Evolutionary conservation across 805 yeast species (phyloP).

Genomic region (Grigorovia humatica): DNA sequence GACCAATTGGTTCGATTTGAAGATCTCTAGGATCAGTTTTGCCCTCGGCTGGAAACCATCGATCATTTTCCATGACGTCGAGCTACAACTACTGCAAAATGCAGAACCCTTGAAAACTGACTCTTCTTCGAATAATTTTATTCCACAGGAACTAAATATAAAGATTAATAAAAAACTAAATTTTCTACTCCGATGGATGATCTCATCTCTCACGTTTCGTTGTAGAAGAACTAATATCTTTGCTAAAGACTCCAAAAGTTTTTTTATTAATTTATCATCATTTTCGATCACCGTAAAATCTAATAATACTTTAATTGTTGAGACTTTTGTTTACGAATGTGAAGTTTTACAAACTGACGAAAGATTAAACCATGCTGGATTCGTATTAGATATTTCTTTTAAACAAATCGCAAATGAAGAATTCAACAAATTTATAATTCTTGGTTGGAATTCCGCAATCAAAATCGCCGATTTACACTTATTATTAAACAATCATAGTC

Average conservation of each 20-base stretch:
- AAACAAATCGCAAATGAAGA: background rate
- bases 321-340: slow-evolving; percentile 15
- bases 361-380: slow-evolving; percentile 13
- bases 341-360: slow-evolving; percentile 8
- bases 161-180: background rate
- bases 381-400: slow-evolving; percentile 8
- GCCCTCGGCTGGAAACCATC: slow-evolving; percentile 14
- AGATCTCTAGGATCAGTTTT: slow-evolving; percentile 12
- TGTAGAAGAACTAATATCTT: slow-evolving; percentile 6
- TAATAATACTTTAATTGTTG: slow-evolving; percentile 9
- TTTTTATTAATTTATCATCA: slow-evolving; percentile 12
- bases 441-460: slow-evolving; percentile 14
- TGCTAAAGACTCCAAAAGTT: slow-evolving; percentile 4
- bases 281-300: slow-evolving; percentile 10
- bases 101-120: no score
- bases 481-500: slow-evolving; percentile 2
- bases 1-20: slow-evolving; percentile 7
- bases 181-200: background rate
- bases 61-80: slow-evolving; percentile 12
- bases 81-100: slow-evolving; percentile 1
- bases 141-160: background rate
- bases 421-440: slow-evolving; percentile 5
- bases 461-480: slow-evolving; percentile 15
- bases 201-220: background rate
- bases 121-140: no score